Evolutionary conservation across 1,284 basidiomycete species (phyloP), one percentile per base, ranked within the genome.

Genomic region (Ceratobasidium papillatum): DNA sequence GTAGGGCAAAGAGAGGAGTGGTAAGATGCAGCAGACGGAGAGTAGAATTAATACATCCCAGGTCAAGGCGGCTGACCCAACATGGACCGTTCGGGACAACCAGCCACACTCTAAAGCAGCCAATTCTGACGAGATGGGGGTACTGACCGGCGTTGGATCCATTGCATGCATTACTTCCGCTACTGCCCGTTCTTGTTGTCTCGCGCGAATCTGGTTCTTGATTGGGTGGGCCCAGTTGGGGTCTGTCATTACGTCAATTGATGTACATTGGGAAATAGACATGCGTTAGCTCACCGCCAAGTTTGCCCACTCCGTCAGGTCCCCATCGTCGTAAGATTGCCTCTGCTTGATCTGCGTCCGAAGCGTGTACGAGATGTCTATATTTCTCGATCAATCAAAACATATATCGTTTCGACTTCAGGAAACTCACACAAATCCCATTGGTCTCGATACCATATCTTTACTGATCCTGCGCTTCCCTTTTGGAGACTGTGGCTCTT

Each of bases 311-410:
- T 43, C 94, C 93, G 82, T 98, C 95, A 59, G 93, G 90, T 43
- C 93, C 91, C 96, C 96, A 98, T 76, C 94, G 87, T 78, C 89
- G 90, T 69, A 98, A 88, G 75, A 98, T 87, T 38, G 93, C 94
- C 80, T 94, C 93, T 36, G 94, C 91, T 82, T 98, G 94, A 83
- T 95, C 94, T 27, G 90, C 94, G 82, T 97, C 94, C 74, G 94
- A 96, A 22, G 96, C 95, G 83, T 98, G 96, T 27, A 96, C 91
- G 76, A 97, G 87, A 82, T 98, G 96, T 65, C 95, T 96, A 79
- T 43, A 72, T 61, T 77, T 59, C 78, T 69, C 74, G 79, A 77
- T 56, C 19, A 72, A 66, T 22, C 22, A 58, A 47, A 14, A 27
- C 12, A 12, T 8, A 7, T 19, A n/a, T 9, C 27, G 25, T 41